Base-by-base conservation (phyloP, 202 grass and related monocot genomes). In the Cymbopogon flexuosus region DNA sequence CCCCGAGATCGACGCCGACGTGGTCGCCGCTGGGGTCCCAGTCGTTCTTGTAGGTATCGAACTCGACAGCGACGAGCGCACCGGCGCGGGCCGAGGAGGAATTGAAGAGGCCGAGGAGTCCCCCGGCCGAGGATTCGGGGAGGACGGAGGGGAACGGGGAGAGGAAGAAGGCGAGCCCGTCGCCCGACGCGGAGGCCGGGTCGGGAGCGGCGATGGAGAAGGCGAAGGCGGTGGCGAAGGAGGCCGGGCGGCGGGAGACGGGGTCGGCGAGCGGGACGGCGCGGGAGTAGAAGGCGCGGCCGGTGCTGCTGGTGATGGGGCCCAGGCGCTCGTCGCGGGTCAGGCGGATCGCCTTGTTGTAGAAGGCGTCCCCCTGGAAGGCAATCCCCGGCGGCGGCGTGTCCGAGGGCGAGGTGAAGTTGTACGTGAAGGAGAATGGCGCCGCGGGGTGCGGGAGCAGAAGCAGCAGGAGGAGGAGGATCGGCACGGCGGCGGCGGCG, bases 131-230 rank as follows among this genome's bases (percentile, higher is more conserved):
- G 87, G 76, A 66, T 59, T 39, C 81, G 52, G 87, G 92, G 74
- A 94, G 24, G 15, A 2, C 66, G 66, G 89, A 94, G 79, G 89
- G 89, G 77, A 84, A 91, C 30, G 86, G 68, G 62, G 92, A 82
- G 78, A 94, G 86, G 85, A 94, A 94, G 89, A 91, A 94, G 62
- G 89, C 86, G 64, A 94, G 86, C 12, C 92, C 89, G n/a, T 91
- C 92, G 36, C 89, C 89, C 7, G 79, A 80, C n/a, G 67, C 81
- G 35, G 66, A 35, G 64, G 86, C 65, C 64, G 83, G 52, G 51
- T 91, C 72, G 29, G 86, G 74, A 0, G 86, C 83, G 22, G 89
- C 82, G 75, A 89, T 91, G 83, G 69, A 59, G 77, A 94, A 94
- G 77, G 91, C 45, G 69, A 93, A 90, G 77, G 72, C 68, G 63